Conservation (phyloP, 306 rosid species). For the Dryas octopetala region DNA sequence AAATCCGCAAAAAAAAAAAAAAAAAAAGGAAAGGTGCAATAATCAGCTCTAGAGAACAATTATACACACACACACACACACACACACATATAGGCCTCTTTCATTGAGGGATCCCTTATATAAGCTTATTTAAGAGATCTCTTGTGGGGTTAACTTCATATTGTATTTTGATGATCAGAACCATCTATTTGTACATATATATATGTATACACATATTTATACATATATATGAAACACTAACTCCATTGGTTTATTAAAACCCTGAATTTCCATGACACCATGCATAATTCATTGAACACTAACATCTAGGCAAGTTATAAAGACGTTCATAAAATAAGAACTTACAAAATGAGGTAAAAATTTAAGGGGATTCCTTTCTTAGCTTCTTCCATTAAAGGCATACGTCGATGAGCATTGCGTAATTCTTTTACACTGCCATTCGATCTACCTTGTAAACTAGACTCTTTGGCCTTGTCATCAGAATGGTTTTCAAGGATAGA, state of each 20-base stretch:
- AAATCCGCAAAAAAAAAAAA: no score
- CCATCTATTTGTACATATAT: no score
- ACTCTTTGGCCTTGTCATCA: conserved; percentile 45
- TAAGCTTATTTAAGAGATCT: no score
- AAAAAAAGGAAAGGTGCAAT: no score
- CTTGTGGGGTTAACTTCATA: no score
- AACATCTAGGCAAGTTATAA: not conserved
- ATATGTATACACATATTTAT: no score
- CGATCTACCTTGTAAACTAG: conserved; percentile 53
- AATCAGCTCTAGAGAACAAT: no score
- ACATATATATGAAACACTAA: no score
- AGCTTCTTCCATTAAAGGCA: conserved; percentile 65
- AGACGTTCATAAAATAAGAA: conserved; percentile 28
- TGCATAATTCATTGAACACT: not conserved
- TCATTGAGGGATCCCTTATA: no score
- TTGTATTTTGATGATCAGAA: no score
- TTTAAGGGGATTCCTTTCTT: conserved; percentile 63
- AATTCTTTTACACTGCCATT: conserved; percentile 52
- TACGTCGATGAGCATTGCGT: conserved; percentile 56
- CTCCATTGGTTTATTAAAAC: not conserved
- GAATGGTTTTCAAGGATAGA: conserved; percentile 64
- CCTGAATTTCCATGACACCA: not conserved
- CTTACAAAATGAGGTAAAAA: conserved; percentile 86
- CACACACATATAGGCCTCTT: no score
- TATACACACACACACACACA: no score